phyloP scores from a whole-genome alignment of 352 stramenopile species.

The Phytopythium chamaehyphon region DNA sequence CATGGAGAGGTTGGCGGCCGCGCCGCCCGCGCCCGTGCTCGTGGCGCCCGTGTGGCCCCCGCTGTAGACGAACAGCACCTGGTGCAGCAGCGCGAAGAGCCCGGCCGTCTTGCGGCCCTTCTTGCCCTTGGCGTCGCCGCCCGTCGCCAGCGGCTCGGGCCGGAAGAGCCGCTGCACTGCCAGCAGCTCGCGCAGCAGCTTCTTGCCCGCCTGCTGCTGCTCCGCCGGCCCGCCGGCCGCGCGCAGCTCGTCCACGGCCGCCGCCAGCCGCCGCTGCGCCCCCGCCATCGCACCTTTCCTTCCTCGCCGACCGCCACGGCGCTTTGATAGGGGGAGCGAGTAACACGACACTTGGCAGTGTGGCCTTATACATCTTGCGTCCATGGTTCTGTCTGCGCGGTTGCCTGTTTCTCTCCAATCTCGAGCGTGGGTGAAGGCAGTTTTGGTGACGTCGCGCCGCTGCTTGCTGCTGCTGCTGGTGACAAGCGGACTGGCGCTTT shows the following conservation, averaged over 20 bases:
- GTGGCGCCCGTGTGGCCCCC: slow-evolving; percentile 31
- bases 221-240: slow-evolving; percentile 19
- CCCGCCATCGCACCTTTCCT: slow-evolving; percentile 24
- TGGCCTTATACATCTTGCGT: too few relatives aligned
- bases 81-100: slow-evolving; percentile 62
- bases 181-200: slow-evolving; percentile 53
- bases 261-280: slow-evolving; percentile 37
- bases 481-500: too few relatives aligned
- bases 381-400: too few relatives aligned
- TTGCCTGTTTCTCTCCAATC: too few relatives aligned
- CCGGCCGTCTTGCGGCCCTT: slow-evolving; percentile 17
- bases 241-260: slow-evolving; percentile 46
- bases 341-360: too few relatives aligned
- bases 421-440: too few relatives aligned
- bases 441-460: too few relatives aligned
- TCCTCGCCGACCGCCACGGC: background rate
- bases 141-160: slow-evolving; percentile 23
- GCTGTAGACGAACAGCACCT: slow-evolving; percentile 67
- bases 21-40: slow-evolving; percentile 17
- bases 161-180: slow-evolving; percentile 55
- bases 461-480: too few relatives aligned
- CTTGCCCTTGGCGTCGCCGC: background rate
- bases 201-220: slow-evolving; percentile 30
- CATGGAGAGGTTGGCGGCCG: slow-evolving; percentile 35
- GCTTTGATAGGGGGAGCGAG: background rate